Evolutionary conservation across 495 filamentous ascomycete species (phyloP).

Genomic region (Eremomyces bilateralis): DNA sequence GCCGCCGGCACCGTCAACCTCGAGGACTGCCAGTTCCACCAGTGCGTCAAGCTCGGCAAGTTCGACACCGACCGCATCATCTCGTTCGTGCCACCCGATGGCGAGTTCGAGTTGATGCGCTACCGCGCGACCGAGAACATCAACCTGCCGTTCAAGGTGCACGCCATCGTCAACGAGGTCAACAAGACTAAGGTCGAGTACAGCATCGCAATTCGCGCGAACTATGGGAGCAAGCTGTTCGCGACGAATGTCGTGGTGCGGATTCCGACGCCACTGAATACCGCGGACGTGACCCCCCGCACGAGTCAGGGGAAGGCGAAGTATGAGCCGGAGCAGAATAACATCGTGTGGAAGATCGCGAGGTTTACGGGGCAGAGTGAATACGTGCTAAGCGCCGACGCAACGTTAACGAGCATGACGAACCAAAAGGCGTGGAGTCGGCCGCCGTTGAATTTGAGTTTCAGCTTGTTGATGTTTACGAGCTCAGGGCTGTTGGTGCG

Average conservation of each 20-base stretch:
- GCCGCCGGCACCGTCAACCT: constrained; percentile 90
- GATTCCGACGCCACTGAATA: constrained; percentile 92
- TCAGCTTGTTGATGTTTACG: constrained; percentile 94
- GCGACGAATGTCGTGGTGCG: constrained; percentile 94
- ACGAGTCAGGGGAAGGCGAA: constrained; percentile 92
- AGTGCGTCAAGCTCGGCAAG: constrained; percentile 93
- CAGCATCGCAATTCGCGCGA: constrained; percentile 90
- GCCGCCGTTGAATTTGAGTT: constrained; percentile 77
- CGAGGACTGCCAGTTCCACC: constrained; percentile 98
- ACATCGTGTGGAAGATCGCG: constrained; percentile 98
- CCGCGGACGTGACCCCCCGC: constrained; percentile 80
- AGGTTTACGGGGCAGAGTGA: constrained; percentile 91
- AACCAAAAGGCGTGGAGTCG: constrained; percentile 96
- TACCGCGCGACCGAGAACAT: constrained; percentile 99
- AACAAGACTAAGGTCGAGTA: constrained; percentile 97
- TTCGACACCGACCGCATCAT: constrained; percentile 97
- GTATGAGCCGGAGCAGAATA: constrained; percentile 94
- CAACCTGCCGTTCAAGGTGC: constrained; percentile 96
- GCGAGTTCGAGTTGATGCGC: constrained; percentile 97
- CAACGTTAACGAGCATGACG: constrained; percentile 84
- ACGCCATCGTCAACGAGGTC: constrained; percentile 93
- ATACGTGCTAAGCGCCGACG: constrained; percentile 85
- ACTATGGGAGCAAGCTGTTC: constrained; percentile 90
- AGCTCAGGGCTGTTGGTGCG: constrained; percentile 76
- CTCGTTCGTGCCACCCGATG: constrained; percentile 91